Evolutionary conservation across 2,329 filamentous ascomycete species (phyloP), one percentile per base, ranked within the genome.

Genomic region (Aspergillus tamarii): DNA sequence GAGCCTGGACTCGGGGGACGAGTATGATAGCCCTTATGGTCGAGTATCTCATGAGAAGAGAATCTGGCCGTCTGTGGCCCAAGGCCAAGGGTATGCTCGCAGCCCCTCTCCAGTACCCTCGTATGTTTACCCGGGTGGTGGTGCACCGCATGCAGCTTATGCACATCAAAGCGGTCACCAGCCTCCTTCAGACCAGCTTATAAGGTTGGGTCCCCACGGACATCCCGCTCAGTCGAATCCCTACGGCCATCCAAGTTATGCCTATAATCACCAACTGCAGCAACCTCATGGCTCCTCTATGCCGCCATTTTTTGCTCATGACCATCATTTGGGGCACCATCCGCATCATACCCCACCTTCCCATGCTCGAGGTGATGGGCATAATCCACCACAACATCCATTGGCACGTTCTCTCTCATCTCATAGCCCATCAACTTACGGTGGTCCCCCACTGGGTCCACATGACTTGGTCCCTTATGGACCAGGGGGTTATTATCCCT

Each of bases 1-100:
- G 81, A 91, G 85, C 75, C 83, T 86, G 81, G 89, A 91, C 75
- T 85, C 85, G 41, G 83, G 83, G 23, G 88, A 91, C 28, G 88
- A 91, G n/a, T 89, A 85, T 73, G 77, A 80, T 66, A 66, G 76
- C 72, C 70, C 81, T 78, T 82, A 84, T 80, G 78, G 77, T 65
- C 78, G 72, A 56, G 67, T 70, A 19, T 71, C 75, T 57, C 75
- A 72, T 28, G 78, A 77, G 7, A 72, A 73, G 43, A 72, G 72
- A 52, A 67, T 69, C 52, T 80, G 77, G 77, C 71, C 73, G 23
- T 68, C 70, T n/a, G 56, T 70, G 21, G 68, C 70, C 7, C 76
- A 73, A 26, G 70, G 68, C 26, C 65, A 71, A 52, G 73, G 74
- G n/a, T 82, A 82, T 66, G 68, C 77, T 19, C 77, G 74, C 28